Percentiles rank a stretch among this genome's conserved stretches.
These are phyloP conservation scores for Monilinia fructigena DNA, from an alignment of 2,329 filamentous ascomycete species.

Conservation along the genomic window DNA sequence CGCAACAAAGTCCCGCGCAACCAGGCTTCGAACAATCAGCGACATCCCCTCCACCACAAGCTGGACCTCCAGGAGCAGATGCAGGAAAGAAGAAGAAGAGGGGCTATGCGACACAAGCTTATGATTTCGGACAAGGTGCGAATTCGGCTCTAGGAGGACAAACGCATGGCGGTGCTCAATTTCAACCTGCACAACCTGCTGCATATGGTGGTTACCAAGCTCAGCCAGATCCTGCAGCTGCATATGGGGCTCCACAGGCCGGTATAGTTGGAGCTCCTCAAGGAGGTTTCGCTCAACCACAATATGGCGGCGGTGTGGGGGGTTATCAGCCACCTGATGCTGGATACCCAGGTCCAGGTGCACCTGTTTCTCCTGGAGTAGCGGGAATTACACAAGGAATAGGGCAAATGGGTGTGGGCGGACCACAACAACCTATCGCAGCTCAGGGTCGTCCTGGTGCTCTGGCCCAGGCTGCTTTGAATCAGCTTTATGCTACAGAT, in stretches of 20 bases:
- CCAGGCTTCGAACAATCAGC: conserved; percentile 32
- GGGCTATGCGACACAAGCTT: conserved; percentile 90
- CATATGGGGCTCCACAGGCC: conserved; percentile 38
- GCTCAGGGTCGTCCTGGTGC: conserved; percentile 50
- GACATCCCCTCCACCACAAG: conserved; percentile 36
- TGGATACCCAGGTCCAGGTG: conserved; percentile 60
- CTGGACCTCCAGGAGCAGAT: conserved; percentile 44
- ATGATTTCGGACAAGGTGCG: conserved; percentile 84
- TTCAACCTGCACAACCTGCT: conserved; percentile 43
- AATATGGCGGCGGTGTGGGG: conserved; percentile 43
- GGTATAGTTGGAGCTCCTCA: conserved; percentile 40
- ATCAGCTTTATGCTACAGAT: conserved; percentile 90
- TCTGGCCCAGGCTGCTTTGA: conserved; percentile 60
- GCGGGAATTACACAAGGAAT: conserved; percentile 80
- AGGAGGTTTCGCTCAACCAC: conserved; percentile 38
- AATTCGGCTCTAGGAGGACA: conserved; percentile 73
- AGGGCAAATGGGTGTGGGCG: conserved; percentile 70
- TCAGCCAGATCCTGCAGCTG: conserved; percentile 34
- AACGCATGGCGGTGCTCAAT: conserved; percentile 53
- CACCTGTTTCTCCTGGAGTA: conserved; percentile 46
- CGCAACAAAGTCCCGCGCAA: conserved; percentile 44
- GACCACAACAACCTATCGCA: conserved; percentile 35
- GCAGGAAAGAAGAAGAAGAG: conserved; percentile 80
- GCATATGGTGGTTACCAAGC: conserved; percentile 41
- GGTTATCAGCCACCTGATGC: conserved; percentile 65